Percentiles rank a stretch among this genome's conserved stretches.
Evolutionary conservation across 768 basidiomycete species (phyloP).

Genomic region (Tylopilus rubrobrunneus): DNA sequence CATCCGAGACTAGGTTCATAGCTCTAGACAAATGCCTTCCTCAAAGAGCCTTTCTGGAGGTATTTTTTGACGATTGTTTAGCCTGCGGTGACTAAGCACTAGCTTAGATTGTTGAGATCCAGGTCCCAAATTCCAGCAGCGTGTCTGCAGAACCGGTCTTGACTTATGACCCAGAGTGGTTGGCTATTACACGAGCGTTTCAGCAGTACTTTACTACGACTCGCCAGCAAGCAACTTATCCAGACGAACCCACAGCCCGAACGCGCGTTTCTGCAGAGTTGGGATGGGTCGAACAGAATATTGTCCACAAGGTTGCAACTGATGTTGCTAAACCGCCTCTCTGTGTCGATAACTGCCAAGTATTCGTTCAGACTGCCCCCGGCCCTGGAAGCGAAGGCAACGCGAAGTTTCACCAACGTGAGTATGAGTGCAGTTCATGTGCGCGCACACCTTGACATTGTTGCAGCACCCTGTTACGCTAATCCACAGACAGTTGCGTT

Average conservation of each 20-base stretch:
- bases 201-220: conserved; percentile 68
- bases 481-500: conserved; percentile 91
- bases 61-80: conserved; percentile 24
- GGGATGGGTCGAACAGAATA: conserved; percentile 64
- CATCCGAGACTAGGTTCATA: conserved; percentile 66
- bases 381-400: conserved; percentile 41
- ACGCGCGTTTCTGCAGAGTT: conserved; percentile 55
- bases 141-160: conserved; percentile 35
- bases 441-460: neutral
- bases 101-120: conserved; percentile 68
- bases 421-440: conserved; percentile 16
- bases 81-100: neutral
- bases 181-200: conserved; percentile 87
- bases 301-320: conserved; percentile 28
- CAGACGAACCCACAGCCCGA: conserved; percentile 47
- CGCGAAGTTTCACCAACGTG: conserved; percentile 37
- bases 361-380: conserved; percentile 65
- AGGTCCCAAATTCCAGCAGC: conserved; percentile 18
- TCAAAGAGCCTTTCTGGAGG: conserved; percentile 76
- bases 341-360: conserved; percentile 54
- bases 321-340: conserved; percentile 3
- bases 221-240: conserved; percentile 51
- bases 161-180: conserved; percentile 87
- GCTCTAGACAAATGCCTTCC: conserved; percentile 90
- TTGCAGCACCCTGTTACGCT: conserved; percentile 67